phyloP scores from a whole-genome alignment of 305 asterid species.

The Coffea humblotiana region DNA sequence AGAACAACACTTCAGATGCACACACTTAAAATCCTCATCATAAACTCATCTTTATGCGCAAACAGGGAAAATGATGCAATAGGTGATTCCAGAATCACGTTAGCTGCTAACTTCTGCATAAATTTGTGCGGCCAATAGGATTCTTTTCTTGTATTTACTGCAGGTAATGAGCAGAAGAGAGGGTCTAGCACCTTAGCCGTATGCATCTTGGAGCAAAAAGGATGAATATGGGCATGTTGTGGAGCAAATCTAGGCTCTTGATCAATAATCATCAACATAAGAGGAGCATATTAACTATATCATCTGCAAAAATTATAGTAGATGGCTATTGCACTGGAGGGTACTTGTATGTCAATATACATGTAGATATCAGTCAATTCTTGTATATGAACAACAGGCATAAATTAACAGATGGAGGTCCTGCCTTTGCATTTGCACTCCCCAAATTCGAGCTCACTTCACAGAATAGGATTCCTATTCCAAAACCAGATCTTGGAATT shows the following conservation, averaged over 20 bases:
- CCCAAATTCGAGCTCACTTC: slow-evolving; percentile 7
- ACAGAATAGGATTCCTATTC: neutral
- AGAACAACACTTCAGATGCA: no score
- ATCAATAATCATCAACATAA: neutral
- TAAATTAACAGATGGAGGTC: neutral
- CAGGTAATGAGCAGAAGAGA: no score
- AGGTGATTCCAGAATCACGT: no score
- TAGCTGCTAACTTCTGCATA: no score
- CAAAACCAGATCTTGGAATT: slow-evolving; percentile 8
- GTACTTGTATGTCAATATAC: neutral
- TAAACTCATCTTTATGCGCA: no score
- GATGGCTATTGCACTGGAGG: neutral
- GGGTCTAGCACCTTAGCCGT: no score
- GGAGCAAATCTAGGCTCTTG: neutral
- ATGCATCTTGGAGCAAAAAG: neutral
- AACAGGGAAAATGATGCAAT: no score
- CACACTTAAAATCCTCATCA: no score
- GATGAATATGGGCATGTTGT: neutral
- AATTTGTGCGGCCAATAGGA: no score
- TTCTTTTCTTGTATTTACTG: no score
- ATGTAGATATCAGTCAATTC: neutral
- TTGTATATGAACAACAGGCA: neutral
- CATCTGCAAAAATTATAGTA: neutral
- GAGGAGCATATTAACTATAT: neutral
- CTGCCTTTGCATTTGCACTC: neutral